These are phyloP conservation scores for Baorangia bicolor DNA, from an alignment of 768 basidiomycete genomes.

Conservation along the genomic window DNA sequence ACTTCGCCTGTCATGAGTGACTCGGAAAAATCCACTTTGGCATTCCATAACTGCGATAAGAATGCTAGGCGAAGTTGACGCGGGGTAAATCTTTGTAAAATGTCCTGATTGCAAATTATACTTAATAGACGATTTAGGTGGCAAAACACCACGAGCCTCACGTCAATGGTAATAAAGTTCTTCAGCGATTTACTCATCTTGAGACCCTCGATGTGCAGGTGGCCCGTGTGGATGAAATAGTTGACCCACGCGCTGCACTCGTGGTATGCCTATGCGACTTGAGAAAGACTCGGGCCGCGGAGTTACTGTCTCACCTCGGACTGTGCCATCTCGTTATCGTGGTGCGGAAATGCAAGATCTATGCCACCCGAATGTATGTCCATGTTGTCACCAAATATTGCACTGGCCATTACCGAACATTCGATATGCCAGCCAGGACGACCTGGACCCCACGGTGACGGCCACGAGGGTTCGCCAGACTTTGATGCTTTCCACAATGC, in stretches of 20 bases:
- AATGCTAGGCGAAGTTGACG: constrained; percentile 92
- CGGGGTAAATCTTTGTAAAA: constrained; percentile 76
- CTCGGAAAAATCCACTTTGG: constrained; percentile 93
- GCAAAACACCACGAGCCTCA: constrained; percentile 37
- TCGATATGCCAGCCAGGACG: constrained; percentile 92
- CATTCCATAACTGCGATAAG: constrained; percentile 87
- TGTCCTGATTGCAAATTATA: constrained; percentile 57
- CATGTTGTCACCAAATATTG: constrained; percentile 62
- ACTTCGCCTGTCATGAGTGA: constrained; percentile 88
- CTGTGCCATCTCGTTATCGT: constrained; percentile 98
- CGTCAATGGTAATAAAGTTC: constrained; percentile 97
- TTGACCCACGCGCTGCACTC: constrained; percentile 93
- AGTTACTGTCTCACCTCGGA: constrained; percentile 63
- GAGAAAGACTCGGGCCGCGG: constrained; percentile 4
- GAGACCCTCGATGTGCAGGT: constrained; percentile 95
- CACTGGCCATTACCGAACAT: constrained; percentile 97
- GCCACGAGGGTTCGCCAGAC: constrained; percentile 95
- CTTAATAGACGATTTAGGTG: constrained; percentile 1
- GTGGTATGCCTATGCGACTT: constrained; percentile 76
- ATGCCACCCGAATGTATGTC: constrained; percentile 98
- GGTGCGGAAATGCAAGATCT: constrained; percentile 98
- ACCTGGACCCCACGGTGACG: constrained; percentile 83
- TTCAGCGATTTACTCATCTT: constrained; percentile 99
- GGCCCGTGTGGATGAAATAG: constrained; percentile 98
- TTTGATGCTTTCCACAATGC: constrained; percentile 98